A percentile compares a stretch with the other conserved stretches of the same genome.
Evolutionary conservation across 2,329 filamentous ascomycete species (phyloP).

Genomic region (Ustulina deusta): DNA sequence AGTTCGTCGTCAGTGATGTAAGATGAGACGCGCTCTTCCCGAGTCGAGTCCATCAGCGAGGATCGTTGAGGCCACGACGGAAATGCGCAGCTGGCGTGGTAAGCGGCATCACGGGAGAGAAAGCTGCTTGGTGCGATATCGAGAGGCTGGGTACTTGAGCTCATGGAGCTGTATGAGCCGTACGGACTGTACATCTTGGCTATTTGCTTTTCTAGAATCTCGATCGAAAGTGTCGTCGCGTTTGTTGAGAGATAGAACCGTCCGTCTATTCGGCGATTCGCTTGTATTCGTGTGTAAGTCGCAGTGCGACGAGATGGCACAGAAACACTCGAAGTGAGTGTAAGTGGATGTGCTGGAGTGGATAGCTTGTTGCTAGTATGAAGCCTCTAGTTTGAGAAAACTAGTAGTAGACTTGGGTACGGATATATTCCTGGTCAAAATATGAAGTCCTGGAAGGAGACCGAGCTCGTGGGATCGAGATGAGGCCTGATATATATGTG

Average conservation of each 20-base stretch:
- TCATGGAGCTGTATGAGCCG: conserved; percentile 55
- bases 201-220: conserved; percentile 4
- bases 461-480: conserved; percentile 44
- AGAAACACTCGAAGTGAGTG: conserved; percentile 13
- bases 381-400: conserved; percentile 23
- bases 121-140: conserved; percentile 51
- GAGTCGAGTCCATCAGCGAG: conserved; percentile 49
- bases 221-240: conserved; percentile 8
- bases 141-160: conserved; percentile 50
- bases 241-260: conserved; percentile 17
- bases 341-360: conserved; percentile 14
- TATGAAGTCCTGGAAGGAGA: conserved; percentile 45
- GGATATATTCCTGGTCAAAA: conserved; percentile 43
- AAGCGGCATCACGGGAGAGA: conserved; percentile 45
- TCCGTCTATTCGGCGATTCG: conserved; percentile 22
- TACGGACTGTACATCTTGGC: conserved; percentile 51
- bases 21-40: conserved; percentile 61
- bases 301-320: conserved; percentile 11
- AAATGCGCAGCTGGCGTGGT: conserved; percentile 56
- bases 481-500: conserved; percentile 50
- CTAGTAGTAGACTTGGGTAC: conserved; percentile 29
- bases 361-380: conserved; percentile 37
- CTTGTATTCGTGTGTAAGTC: conserved; percentile 29
- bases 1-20: conserved; percentile 74
- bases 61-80: conserved; percentile 58